Percentiles rank a stretch among this genome's conserved stretches.
Evolutionary conservation across 2,329 filamentous ascomycete species (phyloP).

Genomic region (Macrophomina phaseolina): DNA sequence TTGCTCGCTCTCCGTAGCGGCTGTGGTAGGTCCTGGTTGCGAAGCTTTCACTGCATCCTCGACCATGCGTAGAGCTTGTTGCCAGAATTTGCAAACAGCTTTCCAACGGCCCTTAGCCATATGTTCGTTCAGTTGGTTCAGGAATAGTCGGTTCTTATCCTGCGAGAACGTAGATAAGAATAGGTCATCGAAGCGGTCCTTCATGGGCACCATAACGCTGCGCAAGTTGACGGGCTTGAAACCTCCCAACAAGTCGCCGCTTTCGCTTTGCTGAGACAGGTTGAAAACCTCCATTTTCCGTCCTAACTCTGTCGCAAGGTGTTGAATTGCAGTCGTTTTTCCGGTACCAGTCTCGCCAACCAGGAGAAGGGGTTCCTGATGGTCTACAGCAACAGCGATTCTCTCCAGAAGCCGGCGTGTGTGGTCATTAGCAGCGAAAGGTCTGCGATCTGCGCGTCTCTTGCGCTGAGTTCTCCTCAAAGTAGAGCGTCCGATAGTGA

Average conservation of each 20-base stretch:
- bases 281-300: conserved; percentile 93
- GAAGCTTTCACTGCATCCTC: conserved; percentile 51
- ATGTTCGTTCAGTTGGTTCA: conserved; percentile 79
- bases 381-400: conserved; percentile 79
- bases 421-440: conserved; percentile 86
- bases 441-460: conserved; percentile 11
- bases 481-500: conserved; percentile 59
- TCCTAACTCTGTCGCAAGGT: conserved; percentile 81
- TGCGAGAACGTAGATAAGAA: conserved; percentile 87
- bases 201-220: conserved; percentile 83
- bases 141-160: conserved; percentile 80
- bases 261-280: conserved; percentile 96
- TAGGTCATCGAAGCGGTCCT: conserved; percentile 91
- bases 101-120: conserved; percentile 85
- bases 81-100: conserved; percentile 84
- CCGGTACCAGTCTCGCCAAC: conserved; percentile 99
- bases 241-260: conserved; percentile 90
- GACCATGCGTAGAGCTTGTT: conserved; percentile 87
- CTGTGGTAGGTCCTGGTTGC: neutral
- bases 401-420: conserved; percentile 87
- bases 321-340: conserved; percentile 95
- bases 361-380: conserved; percentile 86
- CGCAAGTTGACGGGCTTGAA: conserved; percentile 95
- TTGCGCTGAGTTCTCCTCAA: conserved; percentile 34
- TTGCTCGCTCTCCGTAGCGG: conserved; percentile 32